These are phyloP conservation scores for Venustampulla echinocandica DNA, from an alignment of 495 filamentous ascomycete species.

Conservation along the genomic window DNA sequence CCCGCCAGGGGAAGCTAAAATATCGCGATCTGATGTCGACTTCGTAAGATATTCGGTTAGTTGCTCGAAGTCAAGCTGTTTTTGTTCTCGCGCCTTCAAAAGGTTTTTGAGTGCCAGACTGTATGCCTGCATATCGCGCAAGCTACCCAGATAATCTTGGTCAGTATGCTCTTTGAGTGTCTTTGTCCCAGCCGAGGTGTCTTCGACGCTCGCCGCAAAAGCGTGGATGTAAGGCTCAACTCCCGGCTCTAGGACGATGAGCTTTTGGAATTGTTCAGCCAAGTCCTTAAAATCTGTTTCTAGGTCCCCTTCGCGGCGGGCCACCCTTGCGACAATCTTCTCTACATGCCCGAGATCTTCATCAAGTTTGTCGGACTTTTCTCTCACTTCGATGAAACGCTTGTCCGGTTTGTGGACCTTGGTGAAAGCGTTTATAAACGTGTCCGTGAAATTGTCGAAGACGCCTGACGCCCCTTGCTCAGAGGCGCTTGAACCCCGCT, in stretches of 20 bases:
- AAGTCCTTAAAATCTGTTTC: conserved; percentile 86
- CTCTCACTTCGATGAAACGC: conserved; percentile 87
- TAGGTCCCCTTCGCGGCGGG: conserved; percentile 78
- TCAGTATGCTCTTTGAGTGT: conserved; percentile 84
- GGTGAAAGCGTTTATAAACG: conserved; percentile 94
- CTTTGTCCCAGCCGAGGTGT: conserved; percentile 65
- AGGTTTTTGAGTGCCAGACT: conserved; percentile 73
- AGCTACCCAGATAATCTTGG: conserved; percentile 83
- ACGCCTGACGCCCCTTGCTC: conserved; percentile 55
- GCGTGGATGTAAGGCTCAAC: conserved; percentile 70
- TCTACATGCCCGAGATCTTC: conserved; percentile 90
- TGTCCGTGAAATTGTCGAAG: conserved; percentile 89
- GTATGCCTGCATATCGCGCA: conserved; percentile 92
- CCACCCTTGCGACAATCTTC: conserved; percentile 84
- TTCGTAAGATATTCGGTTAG: conserved; percentile 92
- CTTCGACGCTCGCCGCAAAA: conserved; percentile 79
- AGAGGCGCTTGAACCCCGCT: conserved; percentile 47
- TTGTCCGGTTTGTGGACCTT: conserved; percentile 94
- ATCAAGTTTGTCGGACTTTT: conserved; percentile 89
- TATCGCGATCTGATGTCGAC: conserved; percentile 78
- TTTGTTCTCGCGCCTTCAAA: conserved; percentile 90
- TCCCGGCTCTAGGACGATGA: conserved; percentile 81
- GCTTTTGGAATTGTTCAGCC: conserved; percentile 85
- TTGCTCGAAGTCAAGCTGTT: conserved; percentile 95
- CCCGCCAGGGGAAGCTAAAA: conserved; percentile 59